Percentiles rank a stretch among this genome's conserved stretches.
These are phyloP conservation scores for Globisporangium cylindrosporum DNA, from an alignment of 352 stramenopile genomes.

Conservation along the genomic window DNA sequence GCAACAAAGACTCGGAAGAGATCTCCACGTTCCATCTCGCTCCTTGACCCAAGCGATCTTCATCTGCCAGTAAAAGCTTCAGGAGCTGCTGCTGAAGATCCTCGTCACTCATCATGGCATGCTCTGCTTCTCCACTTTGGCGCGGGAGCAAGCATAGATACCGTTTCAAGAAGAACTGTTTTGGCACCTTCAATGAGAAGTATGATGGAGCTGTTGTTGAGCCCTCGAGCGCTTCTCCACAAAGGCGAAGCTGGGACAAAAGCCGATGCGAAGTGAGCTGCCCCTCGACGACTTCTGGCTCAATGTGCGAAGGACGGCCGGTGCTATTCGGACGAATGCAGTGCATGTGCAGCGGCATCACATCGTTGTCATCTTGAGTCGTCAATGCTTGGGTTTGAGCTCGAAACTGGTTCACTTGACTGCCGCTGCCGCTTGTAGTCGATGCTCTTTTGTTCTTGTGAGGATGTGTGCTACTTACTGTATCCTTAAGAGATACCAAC, in stretches of 20 bases:
- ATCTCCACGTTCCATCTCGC: constrained; percentile 14
- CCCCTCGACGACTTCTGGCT: constrained; percentile 25
- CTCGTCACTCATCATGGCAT: constrained; percentile 11
- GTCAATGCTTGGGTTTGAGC: constrained; percentile 30
- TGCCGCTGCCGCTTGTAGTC: neutral
- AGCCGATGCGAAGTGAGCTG: constrained; percentile 39
- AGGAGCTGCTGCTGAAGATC: constrained; percentile 19
- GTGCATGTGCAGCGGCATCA: constrained; percentile 52
- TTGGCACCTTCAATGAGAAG: constrained; percentile 26
- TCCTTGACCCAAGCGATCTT: neutral
- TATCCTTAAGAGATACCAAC: constrained; percentile 15
- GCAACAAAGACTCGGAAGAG: constrained; percentile 18
- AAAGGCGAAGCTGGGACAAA: constrained; percentile 29
- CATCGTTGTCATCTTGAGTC: constrained; percentile 5
- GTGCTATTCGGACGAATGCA: constrained; percentile 41
- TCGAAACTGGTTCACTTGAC: constrained; percentile 44
- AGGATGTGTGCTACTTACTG: neutral
- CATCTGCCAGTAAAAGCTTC: constrained; percentile 17
- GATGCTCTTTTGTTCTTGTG: constrained; percentile 6
- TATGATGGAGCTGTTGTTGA: constrained; percentile 15
- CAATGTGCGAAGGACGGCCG: constrained; percentile 27
- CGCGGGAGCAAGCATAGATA: constrained; percentile 27
- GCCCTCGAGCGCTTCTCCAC: constrained; percentile 3
- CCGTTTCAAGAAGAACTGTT: constrained; percentile 21
- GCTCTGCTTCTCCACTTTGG: neutral